Percentiles rank a stretch among this genome's conserved stretches.
phyloP scores from a whole-genome alignment of 2,329 filamentous ascomycete genomes.

The Ilyonectria sp. region DNA sequence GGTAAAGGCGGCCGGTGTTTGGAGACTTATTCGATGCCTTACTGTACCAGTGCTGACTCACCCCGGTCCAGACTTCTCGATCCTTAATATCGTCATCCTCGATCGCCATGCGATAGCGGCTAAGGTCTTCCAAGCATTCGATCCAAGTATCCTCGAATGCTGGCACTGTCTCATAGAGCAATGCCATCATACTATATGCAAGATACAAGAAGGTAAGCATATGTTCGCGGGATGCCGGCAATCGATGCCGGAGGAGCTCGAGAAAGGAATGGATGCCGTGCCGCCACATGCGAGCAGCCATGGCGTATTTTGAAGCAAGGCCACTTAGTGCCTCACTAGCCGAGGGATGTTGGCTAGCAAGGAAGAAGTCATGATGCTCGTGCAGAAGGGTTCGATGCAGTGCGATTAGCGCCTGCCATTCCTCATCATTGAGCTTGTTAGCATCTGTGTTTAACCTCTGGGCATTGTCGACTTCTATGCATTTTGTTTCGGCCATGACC shows the following conservation, averaged over 20 bases:
- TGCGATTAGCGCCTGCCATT: constrained; percentile 88
- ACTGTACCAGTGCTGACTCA: constrained; percentile 87
- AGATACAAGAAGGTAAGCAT: constrained; percentile 94
- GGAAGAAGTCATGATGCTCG: constrained; percentile 88
- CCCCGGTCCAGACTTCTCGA: constrained; percentile 85
- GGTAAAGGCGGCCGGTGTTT: constrained; percentile 83
- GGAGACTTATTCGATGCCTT: constrained; percentile 85
- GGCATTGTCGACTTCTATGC: constrained; percentile 84
- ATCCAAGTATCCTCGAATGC: constrained; percentile 92
- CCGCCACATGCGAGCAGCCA: constrained; percentile 95
- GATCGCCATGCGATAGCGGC: constrained; percentile 89
- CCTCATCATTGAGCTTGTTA: constrained; percentile 71
- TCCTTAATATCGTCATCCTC: constrained; percentile 83
- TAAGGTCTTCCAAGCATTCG: constrained; percentile 90
- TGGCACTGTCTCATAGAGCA: constrained; percentile 88
- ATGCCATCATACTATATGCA: constrained; percentile 90
- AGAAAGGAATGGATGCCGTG: constrained; percentile 91
- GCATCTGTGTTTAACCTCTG: constrained; percentile 64
- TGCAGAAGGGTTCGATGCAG: constrained; percentile 86
- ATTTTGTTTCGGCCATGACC: constrained; percentile 89
- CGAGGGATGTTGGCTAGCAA: constrained; percentile 88
- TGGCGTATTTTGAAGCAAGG: constrained; percentile 85
- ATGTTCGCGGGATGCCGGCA: constrained; percentile 85
- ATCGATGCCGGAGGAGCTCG: constrained; percentile 79
- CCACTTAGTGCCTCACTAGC: constrained; percentile 77